These are phyloP conservation scores for Sophora flavescens DNA, from an alignment of 306 rosid genomes.

Conservation along the genomic window DNA sequence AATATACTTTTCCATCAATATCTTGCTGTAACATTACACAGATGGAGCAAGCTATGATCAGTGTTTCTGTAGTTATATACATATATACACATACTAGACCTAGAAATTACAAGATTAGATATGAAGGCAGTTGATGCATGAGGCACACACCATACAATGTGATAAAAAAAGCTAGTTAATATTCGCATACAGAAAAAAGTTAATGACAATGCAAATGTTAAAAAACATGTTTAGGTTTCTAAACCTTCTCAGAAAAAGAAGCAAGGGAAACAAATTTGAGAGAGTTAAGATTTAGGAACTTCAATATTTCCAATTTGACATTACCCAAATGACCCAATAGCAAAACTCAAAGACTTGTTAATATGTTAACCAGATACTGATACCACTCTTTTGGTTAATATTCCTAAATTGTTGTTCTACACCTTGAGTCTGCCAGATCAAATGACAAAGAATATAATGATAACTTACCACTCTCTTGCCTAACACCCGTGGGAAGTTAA, in stretches of 20 bases:
- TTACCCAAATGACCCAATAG: no score
- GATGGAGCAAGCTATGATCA: conserved; percentile 27
- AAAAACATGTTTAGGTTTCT: not conserved
- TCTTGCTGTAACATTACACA: conserved; percentile 68
- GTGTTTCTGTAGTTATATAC: conserved; percentile 2
- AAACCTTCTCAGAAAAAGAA: not conserved
- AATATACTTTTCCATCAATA: conserved; percentile 80
- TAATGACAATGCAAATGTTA: not conserved
- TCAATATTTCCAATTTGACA: no score
- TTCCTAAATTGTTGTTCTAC: no score
- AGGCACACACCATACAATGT: not conserved
- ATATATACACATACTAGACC: not conserved
- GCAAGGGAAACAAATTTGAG: not conserved
- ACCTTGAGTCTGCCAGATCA: no score
- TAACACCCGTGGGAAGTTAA: not conserved
- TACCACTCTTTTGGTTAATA: no score
- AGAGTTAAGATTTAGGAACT: not conserved
- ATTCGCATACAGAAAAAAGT: conserved; percentile 4
- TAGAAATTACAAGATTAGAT: not conserved
- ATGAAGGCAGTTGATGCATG: conserved; percentile 12
- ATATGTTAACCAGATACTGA: no score
- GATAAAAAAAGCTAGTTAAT: not conserved
- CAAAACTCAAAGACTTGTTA: no score
- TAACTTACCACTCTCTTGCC: no score
- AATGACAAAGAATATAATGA: no score